A percentile compares a stretch with the other conserved stretches of the same genome.
phyloP scores from a whole-genome alignment of 352 stramenopile genomes.

The Blastocystis sp. region DNA sequence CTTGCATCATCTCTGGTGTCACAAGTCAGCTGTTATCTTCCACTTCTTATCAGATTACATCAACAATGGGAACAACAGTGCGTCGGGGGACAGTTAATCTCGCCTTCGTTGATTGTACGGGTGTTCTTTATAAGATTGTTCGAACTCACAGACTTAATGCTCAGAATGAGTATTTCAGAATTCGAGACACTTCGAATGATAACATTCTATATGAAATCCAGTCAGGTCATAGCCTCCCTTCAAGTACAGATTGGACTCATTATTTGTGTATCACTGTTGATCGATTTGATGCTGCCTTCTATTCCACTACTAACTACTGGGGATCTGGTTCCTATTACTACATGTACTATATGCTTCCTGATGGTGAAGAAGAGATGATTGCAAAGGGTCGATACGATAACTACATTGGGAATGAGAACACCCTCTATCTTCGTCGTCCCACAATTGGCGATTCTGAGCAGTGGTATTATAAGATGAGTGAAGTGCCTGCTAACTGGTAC shows the following conservation, averaged over 20 bases:
- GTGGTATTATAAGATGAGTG: slow-evolving; percentile 7
- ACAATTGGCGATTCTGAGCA: background rate
- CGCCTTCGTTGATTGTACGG: background rate
- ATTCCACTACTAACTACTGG: background rate
- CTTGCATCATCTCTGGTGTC: slow-evolving; percentile 23
- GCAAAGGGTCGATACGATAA: background rate
- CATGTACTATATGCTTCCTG: background rate
- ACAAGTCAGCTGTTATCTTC: background rate
- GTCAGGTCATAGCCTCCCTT: background rate
- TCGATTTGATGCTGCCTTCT: background rate
- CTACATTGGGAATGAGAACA: background rate
- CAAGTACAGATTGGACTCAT: background rate
- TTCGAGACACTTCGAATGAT: background rate
- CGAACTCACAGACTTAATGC: background rate
- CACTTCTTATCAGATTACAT: slow-evolving; percentile 4
- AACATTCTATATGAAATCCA: background rate
- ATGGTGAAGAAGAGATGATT: slow-evolving; percentile 2
- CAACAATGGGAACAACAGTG: background rate
- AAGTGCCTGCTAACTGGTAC: slow-evolving; percentile 16
- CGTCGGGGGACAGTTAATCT: background rate
- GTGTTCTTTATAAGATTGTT: background rate
- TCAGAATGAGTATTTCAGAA: background rate
- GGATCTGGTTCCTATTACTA: background rate
- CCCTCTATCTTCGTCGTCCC: background rate
- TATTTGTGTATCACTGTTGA: background rate